phyloP scores from a whole-genome alignment of 306 rosid genomes.

The Pterocarpus macrocarpus region DNA sequence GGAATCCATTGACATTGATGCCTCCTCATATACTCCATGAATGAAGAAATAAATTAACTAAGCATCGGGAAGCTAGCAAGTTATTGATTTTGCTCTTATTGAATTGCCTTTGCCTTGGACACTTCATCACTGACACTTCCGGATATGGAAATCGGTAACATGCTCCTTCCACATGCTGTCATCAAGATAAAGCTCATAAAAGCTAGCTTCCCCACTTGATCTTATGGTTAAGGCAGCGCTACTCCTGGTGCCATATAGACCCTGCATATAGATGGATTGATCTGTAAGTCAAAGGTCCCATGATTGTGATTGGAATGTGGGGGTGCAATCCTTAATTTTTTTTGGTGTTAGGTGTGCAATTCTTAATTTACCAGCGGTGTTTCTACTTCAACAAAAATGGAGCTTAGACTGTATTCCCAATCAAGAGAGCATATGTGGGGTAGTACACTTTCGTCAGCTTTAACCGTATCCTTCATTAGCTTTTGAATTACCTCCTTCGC shows the following conservation, averaged over 20 bases:
- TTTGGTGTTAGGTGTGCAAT: neutral
- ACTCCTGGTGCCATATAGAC: constrained; percentile 71
- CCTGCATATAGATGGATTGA: constrained; percentile 44
- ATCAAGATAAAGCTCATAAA: constrained; percentile 58
- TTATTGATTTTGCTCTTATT: neutral
- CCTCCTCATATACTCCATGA: neutral
- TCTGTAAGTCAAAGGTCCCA: neutral
- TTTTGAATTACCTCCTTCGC: constrained; percentile 47
- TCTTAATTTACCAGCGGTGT: constrained; percentile 59
- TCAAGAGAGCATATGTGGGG: constrained; percentile 65
- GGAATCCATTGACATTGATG: neutral
- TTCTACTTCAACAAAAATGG: constrained; percentile 70
- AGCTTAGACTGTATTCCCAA: constrained; percentile 67
- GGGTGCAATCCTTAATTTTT: neutral
- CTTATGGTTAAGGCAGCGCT: constrained; percentile 59
- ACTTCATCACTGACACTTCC: constrained; percentile 9
- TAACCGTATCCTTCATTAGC: constrained; percentile 67
- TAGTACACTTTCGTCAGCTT: constrained; percentile 56
- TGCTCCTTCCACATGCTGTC: constrained; percentile 63
- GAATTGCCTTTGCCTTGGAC: neutral
- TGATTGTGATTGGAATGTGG: neutral
- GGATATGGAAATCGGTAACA: constrained; percentile 53
- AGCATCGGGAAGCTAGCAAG: neutral
- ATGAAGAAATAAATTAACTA: neutral
- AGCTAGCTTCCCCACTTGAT: constrained; percentile 54